Conservation (phyloP, 371 early-diverging fungal genomes). For the Mortierella sp. region DNA sequence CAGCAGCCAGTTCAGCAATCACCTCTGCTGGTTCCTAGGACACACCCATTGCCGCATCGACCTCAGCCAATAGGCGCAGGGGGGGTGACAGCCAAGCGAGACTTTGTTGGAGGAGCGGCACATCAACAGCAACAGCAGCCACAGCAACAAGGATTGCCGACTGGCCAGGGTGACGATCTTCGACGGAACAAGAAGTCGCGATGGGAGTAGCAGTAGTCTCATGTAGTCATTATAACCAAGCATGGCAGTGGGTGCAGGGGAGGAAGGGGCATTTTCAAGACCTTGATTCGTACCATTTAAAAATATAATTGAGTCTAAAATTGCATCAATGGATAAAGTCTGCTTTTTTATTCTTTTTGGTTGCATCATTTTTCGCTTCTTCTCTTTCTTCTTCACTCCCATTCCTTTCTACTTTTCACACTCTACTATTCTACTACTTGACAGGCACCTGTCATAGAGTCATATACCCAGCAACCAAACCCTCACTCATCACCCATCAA, state of each 20-base stretch:
- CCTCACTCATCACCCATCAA: background rate
- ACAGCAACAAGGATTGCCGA: background rate
- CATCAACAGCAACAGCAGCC: slow-evolving; percentile 14
- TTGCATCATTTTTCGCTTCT: background rate
- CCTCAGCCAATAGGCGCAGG: slow-evolving; percentile 13
- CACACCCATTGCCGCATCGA: slow-evolving; percentile 24
- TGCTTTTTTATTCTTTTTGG: background rate
- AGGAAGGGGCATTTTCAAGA: too few relatives aligned
- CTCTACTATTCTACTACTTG: background rate
- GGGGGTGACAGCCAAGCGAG: slow-evolving; percentile 30
- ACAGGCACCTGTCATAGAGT: background rate
- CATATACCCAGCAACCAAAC: background rate
- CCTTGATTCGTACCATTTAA: too few relatives aligned
- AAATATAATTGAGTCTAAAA: background rate
- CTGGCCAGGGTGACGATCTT: slow-evolving; percentile 16
- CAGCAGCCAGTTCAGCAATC: slow-evolving; percentile 7
- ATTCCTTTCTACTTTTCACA: background rate
- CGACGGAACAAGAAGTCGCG: slow-evolving; percentile 44
- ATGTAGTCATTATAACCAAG: too few relatives aligned
- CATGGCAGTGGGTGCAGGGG: too few relatives aligned
- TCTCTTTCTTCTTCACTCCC: background rate
- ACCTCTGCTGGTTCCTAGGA: background rate
- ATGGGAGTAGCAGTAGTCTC: too few relatives aligned
- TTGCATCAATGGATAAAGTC: background rate
- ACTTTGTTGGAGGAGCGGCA: slow-evolving; percentile 13